Evolutionary conservation across 208 protist species (phyloP).

Genomic region (Leptomonas seymouri): DNA sequence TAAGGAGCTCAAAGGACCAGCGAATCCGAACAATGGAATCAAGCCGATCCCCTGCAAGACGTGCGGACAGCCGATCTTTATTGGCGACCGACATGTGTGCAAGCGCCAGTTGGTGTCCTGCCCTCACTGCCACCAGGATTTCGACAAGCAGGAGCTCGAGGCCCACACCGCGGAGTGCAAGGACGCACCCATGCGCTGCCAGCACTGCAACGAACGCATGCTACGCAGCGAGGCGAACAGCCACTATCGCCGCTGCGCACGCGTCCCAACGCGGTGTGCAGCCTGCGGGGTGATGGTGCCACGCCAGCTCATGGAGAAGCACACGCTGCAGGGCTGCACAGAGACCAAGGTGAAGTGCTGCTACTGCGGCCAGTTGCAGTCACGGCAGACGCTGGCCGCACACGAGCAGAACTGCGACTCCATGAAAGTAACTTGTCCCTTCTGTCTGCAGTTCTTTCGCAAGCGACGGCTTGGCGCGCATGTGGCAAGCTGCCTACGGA

Average conservation of each 20-base stretch:
- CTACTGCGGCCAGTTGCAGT: constrained; percentile 57
- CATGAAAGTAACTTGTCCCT: constrained; percentile 61
- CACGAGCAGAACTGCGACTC: constrained; percentile 72
- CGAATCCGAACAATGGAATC: constrained; percentile 32
- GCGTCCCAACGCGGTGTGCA: constrained; percentile 60
- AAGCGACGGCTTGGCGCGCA: constrained; percentile 50
- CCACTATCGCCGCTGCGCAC: constrained; percentile 63
- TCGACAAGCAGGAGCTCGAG: constrained; percentile 77
- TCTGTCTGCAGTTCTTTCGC: constrained; percentile 65
- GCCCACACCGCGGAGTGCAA: constrained; percentile 70
- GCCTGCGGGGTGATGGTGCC: constrained; percentile 57
- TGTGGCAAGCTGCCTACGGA: constrained; percentile 46
- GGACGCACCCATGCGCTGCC: constrained; percentile 64
- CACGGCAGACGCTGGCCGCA: constrained; percentile 41
- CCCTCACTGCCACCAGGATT: constrained; percentile 65
- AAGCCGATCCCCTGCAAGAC: constrained; percentile 63
- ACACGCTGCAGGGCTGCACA: constrained; percentile 60
- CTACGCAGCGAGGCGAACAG: constrained; percentile 51
- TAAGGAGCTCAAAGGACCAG: constrained; percentile 81
- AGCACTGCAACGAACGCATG: constrained; percentile 74
- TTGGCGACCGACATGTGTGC: constrained; percentile 74
- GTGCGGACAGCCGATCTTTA: constrained; percentile 74
- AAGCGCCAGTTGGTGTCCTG: constrained; percentile 58
- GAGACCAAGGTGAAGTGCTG: constrained; percentile 69
- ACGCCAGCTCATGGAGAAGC: constrained; percentile 54